Evolutionary conservation across 352 stramenopile species (phyloP), one percentile per base, ranked within the genome.

Genomic region (Phytophthora hybrid): DNA sequence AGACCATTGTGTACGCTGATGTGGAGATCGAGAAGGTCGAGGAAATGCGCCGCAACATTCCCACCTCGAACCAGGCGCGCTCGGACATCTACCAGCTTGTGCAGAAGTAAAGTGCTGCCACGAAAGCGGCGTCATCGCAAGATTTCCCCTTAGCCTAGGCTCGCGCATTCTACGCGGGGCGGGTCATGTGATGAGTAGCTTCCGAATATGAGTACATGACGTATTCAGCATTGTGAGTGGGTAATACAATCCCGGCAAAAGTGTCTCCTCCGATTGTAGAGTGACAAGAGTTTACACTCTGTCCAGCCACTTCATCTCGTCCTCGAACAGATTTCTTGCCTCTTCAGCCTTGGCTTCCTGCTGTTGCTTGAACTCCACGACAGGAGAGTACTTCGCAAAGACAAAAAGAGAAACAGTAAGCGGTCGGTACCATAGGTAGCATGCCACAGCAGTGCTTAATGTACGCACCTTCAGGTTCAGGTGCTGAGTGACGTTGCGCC

Each of bases 11-110:
- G 26, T 91, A 99, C 65, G 97, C 93, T 32, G 98, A 99, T 67
- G 84, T 99, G 31, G 96, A 99, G 74, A 75, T 99, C 23, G 84
- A 89, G 14, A 90, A 96, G 54, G 93, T 99, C 4, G 85, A 97
- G 31, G 93, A 99, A 77, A 98, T 99, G 86, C 92, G 98, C 63
- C 89, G 82, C 64, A 98, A 97, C 71, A 99, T 99, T 73, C 98
- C 98, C 29, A 99, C 97, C 23, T 85, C 84, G n/a, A 80, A 85
- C 55, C 98, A 99, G 84, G 97, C 94, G 67, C 89, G 98, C 68
- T 77, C 79, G 18, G 98, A 99, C 84, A 74, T 99, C 51, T 99
- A 99, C 82, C 82, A 95, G 53, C 81, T 97, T 41, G 76, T 94
- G 51, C 77, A 93, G 68, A 97, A 97, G 80, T 91, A 91, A 81